Evolutionary conservation across 2,329 filamentous ascomycete species (phyloP).

Genomic region (Trichoderma oligosporum): DNA sequence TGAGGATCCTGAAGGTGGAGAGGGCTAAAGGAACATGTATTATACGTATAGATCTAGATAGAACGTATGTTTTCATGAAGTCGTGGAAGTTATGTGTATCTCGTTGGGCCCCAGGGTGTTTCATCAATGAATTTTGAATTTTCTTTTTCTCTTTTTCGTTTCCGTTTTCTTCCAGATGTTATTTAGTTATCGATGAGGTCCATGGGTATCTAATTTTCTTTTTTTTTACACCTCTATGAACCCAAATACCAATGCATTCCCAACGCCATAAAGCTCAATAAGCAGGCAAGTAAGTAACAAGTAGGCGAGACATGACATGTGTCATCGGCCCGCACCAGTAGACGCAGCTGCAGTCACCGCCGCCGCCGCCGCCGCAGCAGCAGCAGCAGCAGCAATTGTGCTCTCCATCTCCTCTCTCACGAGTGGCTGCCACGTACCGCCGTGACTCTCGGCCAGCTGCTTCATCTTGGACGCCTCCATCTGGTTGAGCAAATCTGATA

Average conservation of each 20-base stretch:
- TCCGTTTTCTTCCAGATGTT: background rate
- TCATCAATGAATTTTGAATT: background rate
- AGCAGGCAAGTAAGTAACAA: background rate
- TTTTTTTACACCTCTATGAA: background rate
- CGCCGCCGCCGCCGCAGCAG: background rate
- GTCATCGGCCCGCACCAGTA: background rate
- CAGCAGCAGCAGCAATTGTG: constrained; percentile 1
- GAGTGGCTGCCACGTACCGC: constrained; percentile 37
- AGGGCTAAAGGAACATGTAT: constrained; percentile 33
- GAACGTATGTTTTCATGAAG: background rate
- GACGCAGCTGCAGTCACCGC: background rate
- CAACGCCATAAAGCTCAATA: background rate
- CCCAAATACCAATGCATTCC: background rate
- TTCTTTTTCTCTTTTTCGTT: background rate
- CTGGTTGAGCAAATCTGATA: constrained; percentile 34
- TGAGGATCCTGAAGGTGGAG: constrained; percentile 47
- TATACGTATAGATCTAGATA: background rate
- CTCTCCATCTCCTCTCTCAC: constrained; percentile 21
- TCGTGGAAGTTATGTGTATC: background rate
- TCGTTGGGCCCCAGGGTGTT: background rate
- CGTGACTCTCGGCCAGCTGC: constrained; percentile 33
- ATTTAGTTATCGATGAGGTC: background rate
- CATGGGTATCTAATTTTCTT: constrained; percentile 19
- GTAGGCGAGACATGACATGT: background rate
- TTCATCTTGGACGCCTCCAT: constrained; percentile 36